Base-by-base conservation (phyloP, 2,329 filamentous ascomycete species). In the Phyllosticta citrichinensis region DNA sequence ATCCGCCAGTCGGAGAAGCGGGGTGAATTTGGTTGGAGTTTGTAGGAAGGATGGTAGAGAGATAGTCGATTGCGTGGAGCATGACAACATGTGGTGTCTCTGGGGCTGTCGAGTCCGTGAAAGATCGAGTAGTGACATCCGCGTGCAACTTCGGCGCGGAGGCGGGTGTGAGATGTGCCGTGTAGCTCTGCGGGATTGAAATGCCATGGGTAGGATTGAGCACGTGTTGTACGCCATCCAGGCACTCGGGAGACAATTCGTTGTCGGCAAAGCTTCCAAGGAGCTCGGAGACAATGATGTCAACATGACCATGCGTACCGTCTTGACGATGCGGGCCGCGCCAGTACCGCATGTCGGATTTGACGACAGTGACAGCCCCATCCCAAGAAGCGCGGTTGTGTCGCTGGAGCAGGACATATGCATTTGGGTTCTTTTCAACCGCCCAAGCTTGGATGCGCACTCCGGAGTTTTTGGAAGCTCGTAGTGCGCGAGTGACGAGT, bases 321-420 rank as follows among this genome's bases (percentile, higher is more conserved):
- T 78, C 75, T 52, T 77, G 75, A 19, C 81, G 69, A 0, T 83
- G 71, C 1, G 93, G 93, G 0, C 95, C 95, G 68, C 89, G 88
- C 95, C 95, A 99, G 63, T 87, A 87, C 56, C 94, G 87, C 94
- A 99, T 99, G 72, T 99, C 94, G 0, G 91, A 96, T 76, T 96
- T 95, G 65, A 97, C 87, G 33, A 99, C 84, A 1, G 87, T 92
- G 20, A 97, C 93, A 58, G 82, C 82, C 22, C 86, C 85, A 62
- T 79, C 81, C 94, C 94, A 99, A n/a, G 76, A 71, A 19, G 81
- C 83, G 65, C 87, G 81, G 69, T 97, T 97, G 70, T 95, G 91
- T 24, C 89, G 83, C 64, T 96, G 85, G 2, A 99, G 83, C 65
- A 97, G 86, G 6, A 99, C 92, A 71, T 93, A 97, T 0, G 94